Base-by-base conservation (phyloP, 441 rosid genomes). In the Theobroma grandiflorum region DNA sequence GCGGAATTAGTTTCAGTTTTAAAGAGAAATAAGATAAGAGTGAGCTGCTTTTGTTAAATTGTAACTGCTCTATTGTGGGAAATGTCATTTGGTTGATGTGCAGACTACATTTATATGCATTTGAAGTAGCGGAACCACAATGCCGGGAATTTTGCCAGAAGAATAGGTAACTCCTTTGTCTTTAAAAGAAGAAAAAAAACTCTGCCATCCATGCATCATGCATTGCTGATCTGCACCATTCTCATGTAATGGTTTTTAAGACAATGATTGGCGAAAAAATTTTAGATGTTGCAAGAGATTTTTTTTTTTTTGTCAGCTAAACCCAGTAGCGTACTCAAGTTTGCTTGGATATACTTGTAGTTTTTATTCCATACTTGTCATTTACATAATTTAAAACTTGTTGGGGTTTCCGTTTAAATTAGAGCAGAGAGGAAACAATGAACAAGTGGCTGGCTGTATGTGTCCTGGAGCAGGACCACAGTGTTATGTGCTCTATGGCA, bases 401-500 rank as follows among this genome's bases (percentile, higher is more conserved):
- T 12, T 2, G 58, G 52, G 20, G 22, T 14, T 69, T 47, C 0
- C 40, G 38, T 9, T 66, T 26, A 33, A 26, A 14, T 37, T 26
- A 7, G 9, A 35, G 2, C 7, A 14, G 38, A 5, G 8, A 35
- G 47, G 18, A 52, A 72, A 53, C 47, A 38, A 14, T 9, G 22
- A 42, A 38, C 78, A n/a, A 59, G 43, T 75, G 49, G 62, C 31
- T 80, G 74, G 76, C 2, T 69, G 65, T 52, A 18, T 42, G 76
- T 14, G 37, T 14, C 62, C 14, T 14, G 63, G 22, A 22, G 26
- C 43, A 58, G 83, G 84, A 79, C 82, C 80, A 82, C 80, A 7
- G 20, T 4, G 4, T 45, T 45, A 2, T 50, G 10, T 40, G 12
- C 14, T 31, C 8, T 42, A 26, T 20, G 72, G 75, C 82, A 22